Evolutionary conservation across 352 stramenopile species (phyloP).

Genomic region (Globisporangium yorkense): DNA sequence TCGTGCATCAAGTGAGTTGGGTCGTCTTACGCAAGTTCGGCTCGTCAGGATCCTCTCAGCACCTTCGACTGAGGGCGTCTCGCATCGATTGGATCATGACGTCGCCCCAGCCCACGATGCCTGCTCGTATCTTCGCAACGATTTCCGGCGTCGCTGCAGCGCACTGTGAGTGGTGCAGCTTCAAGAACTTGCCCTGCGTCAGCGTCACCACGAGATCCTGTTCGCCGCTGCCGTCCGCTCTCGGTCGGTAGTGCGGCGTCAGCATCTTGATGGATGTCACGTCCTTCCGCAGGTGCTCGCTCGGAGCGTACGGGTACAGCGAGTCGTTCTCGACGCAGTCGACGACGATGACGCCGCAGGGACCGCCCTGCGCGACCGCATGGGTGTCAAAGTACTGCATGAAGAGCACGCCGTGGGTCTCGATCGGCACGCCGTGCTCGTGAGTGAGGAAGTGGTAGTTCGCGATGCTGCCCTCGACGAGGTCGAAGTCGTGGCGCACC

Average conservation of each 20-base stretch:
- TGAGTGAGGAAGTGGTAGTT: constrained; percentile 31
- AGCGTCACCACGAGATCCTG: constrained; percentile 25
- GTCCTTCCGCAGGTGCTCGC: constrained; percentile 25
- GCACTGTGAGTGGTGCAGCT: constrained; percentile 17
- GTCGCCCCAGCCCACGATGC: constrained; percentile 15
- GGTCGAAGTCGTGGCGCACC: constrained; percentile 16
- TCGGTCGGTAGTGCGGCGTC: constrained; percentile 20
- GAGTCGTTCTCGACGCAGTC: constrained; percentile 33
- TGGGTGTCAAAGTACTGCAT: constrained; percentile 14
- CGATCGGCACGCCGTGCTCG: constrained; percentile 25
- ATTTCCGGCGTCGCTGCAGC: constrained; percentile 13
- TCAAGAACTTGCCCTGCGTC: constrained; percentile 16
- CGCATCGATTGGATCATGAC: constrained; percentile 22
- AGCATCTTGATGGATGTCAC: constrained; percentile 23
- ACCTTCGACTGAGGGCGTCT: constrained; percentile 2
- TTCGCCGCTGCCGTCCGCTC: neutral
- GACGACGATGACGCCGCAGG: constrained; percentile 23
- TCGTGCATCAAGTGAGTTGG: no score
- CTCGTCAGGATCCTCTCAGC: constrained; percentile 2
- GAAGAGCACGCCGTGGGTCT: constrained; percentile 41
- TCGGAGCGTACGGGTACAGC: constrained; percentile 25
- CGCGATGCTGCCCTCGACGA: constrained; percentile 23
- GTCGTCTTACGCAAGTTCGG: no score
- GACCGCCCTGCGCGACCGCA: constrained; percentile 3
- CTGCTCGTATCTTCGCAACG: constrained; percentile 14